Evolutionary conservation across 2,329 filamentous ascomycete species (phyloP).

Genomic region (Trichoderma citrinoviride): DNA sequence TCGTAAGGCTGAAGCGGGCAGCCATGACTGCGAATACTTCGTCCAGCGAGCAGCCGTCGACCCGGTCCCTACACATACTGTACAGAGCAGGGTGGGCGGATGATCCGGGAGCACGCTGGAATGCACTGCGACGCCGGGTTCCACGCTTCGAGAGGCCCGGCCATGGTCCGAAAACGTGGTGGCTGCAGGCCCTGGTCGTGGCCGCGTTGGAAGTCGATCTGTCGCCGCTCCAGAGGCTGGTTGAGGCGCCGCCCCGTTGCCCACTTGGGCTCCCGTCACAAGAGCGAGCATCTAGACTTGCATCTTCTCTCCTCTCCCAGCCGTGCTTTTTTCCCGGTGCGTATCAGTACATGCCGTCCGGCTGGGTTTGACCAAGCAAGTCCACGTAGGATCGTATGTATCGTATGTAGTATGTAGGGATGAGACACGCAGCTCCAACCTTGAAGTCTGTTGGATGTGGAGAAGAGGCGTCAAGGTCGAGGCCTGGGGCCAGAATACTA

Average conservation of each 20-base stretch:
- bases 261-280: neutral
- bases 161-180: slow-evolving; percentile 21
- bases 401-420: too few relatives aligned
- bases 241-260: neutral
- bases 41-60: neutral
- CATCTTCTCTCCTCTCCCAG: neutral
- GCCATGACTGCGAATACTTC: neutral
- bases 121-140: slow-evolving; percentile 7
- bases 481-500: too few relatives aligned
- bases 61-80: neutral
- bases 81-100: neutral
- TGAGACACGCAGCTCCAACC: too few relatives aligned
- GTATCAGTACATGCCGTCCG: too few relatives aligned
- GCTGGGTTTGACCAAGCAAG: too few relatives aligned
- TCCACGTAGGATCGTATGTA: too few relatives aligned
- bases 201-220: neutral
- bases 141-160: slow-evolving; percentile 11
- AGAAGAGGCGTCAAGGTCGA: too few relatives aligned
- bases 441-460: too few relatives aligned
- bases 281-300: neutral
- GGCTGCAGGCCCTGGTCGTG: slow-evolving; percentile 16
- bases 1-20: slow-evolving; percentile 7
- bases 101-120: slow-evolving; percentile 1
- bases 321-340: too few relatives aligned
- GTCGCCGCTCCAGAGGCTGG: neutral